Base-by-base conservation (phyloP, 495 filamentous ascomycete species). In the Aspergillus nanangensis region DNA sequence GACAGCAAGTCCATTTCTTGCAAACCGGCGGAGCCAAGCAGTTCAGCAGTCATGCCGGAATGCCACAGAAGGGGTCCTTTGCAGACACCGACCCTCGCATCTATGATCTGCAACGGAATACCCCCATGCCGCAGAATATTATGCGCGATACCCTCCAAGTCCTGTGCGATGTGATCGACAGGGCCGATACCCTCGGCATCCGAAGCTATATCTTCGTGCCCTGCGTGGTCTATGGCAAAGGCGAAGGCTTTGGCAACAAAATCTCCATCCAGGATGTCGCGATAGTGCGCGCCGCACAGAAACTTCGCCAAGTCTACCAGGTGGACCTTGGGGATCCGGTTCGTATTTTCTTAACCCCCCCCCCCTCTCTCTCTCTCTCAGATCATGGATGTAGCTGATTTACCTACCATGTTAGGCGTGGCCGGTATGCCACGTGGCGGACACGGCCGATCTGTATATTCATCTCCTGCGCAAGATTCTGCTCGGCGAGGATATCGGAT, bases 241-340 rank as follows among this genome's bases (percentile, higher is more conserved):
- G 71, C 11, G 61, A 68, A 36, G 71, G 72, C 3, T 77, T 75
- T 23, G 71, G 71, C 13, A 76, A 78, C 41, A 39, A 45, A 3
- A 74, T 72, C 22, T 75, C 74, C 1, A 75, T 72, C 25, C 75
- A 79, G 44, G 70, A 62, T 3, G 67, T 70, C 0, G 67, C 65
- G 0, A 69, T 79, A 15, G 71, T 79, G 5, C n/a, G n/a, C n/a
- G n/a, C n/a, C n/a, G n/a, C n/a, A n/a, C n/a, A n/a, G n/a, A n/a
- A n/a, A n/a, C n/a, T n/a, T n/a, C 53, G 58, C 4, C 54, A 56
- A 4, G 63, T 76, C 4, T 74, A 69, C 41, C 48, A 51, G 1
- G 62, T 71, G 15, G 66, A 77, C 41, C 8, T 34, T 0, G 58
- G 43, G 5, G 37, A 47, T 4, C 56, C 60, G 38, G 70, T 74